These are phyloP conservation scores for Bremia lactucae DNA, from an alignment of 352 stramenopile species.

Conservation along the genomic window DNA sequence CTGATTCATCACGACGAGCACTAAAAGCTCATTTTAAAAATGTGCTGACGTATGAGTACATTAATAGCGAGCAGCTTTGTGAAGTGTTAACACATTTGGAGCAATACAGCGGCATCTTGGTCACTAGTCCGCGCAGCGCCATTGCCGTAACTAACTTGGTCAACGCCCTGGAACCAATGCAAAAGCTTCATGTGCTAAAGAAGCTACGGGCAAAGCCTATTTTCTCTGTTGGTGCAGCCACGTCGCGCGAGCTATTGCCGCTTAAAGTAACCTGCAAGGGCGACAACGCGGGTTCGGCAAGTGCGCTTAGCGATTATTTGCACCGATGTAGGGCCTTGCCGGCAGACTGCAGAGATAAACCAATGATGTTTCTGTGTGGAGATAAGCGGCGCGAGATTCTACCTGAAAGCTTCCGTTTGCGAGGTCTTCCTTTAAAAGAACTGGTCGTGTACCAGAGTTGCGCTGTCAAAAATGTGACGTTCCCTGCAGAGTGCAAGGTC, in stretches of 20 bases:
- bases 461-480: constrained; percentile 28
- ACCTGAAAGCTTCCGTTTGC: constrained; percentile 46
- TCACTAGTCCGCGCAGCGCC: constrained; percentile 68
- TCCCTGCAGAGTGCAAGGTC: constrained; percentile 25
- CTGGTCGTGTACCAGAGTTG: constrained; percentile 58
- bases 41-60: constrained; percentile 57
- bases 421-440: constrained; percentile 39
- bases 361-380: constrained; percentile 63
- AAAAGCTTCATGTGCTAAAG: constrained; percentile 14
- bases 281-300: constrained; percentile 60
- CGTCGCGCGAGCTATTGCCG: constrained; percentile 42
- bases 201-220: constrained; percentile 25
- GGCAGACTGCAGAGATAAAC: constrained; percentile 24
- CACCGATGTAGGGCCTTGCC: constrained; percentile 31
- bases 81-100: constrained; percentile 35
- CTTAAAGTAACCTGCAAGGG: constrained; percentile 45
- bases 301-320: constrained; percentile 40
- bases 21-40: constrained; percentile 39
- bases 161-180: constrained; percentile 13
- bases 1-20: not conserved
- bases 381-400: constrained; percentile 58
- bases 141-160: constrained; percentile 37
- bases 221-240: constrained; percentile 60
- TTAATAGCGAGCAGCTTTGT: constrained; percentile 33
- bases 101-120: constrained; percentile 41